Percentiles rank a stretch among this genome's conserved stretches.
Evolutionary conservation across 805 yeast genomes (phyloP).

Genomic region (Candida tallmaniae): DNA sequence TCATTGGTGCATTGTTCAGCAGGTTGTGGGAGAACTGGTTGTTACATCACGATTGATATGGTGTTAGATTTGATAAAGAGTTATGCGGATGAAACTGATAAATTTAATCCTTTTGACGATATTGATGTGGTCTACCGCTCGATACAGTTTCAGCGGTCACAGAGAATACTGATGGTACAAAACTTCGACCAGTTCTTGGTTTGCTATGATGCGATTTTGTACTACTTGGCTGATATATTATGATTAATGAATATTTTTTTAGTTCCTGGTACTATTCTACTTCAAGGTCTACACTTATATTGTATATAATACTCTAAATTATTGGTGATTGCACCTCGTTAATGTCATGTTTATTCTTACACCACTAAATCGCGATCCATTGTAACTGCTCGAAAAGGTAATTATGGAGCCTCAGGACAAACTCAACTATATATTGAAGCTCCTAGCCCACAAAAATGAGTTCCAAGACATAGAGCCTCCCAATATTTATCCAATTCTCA

Average conservation of each 20-base stretch:
- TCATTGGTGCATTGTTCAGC: constrained; percentile 53
- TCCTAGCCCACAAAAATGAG: constrained; percentile 13
- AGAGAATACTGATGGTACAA: constrained; percentile 82
- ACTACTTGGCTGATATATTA: constrained; percentile 14
- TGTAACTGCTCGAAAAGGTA: constrained; percentile 10
- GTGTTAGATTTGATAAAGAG: constrained; percentile 22
- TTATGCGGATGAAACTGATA: not conserved
- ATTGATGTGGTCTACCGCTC: constrained; percentile 59
- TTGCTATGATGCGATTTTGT: constrained; percentile 61
- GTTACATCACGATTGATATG: constrained; percentile 45
- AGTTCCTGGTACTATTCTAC: not conserved
- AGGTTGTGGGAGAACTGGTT: constrained; percentile 58
- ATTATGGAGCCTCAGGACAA: constrained; percentile 9
- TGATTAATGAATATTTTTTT: constrained; percentile 8
- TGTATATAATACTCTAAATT: no score
- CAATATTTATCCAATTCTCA: constrained; percentile 7
- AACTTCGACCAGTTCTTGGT: constrained; percentile 68
- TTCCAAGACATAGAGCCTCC: constrained; percentile 14
- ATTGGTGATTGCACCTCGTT: no score
- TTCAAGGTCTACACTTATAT: not conserved
- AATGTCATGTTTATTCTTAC: no score
- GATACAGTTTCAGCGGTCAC: constrained; percentile 64
- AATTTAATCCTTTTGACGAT: constrained; percentile 18
- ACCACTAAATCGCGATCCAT: no score
- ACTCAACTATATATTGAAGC: constrained; percentile 15